Base-by-base conservation (phyloP, 768 basidiomycete genomes). In the Auriculariales sp. region DNA sequence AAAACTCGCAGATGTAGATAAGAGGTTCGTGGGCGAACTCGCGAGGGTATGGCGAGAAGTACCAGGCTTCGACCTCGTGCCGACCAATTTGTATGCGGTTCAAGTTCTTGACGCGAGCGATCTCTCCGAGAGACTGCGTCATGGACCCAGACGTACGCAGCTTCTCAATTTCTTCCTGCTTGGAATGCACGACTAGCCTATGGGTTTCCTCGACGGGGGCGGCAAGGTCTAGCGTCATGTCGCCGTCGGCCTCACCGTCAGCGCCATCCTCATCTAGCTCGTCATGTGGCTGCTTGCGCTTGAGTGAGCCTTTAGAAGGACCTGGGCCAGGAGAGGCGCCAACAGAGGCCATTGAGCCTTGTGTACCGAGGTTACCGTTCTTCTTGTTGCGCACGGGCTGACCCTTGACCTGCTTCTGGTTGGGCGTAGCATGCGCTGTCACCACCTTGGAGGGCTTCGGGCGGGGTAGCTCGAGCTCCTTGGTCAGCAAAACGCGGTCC, bases 1-100 rank as follows among this genome's bases (percentile, higher is more conserved):
- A 99, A 71, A 94, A 94, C 67, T 99, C 94, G 81, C 95, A 99
- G 62, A 99, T 81, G 73, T 93, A 98, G 39, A 99, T 75, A 54
- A 93, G 70, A 17, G 93, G 91, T 25, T 94, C 78, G 65, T 98
- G 88, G 39, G 95, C 91, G 69, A 89, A 98, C 68, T 98, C 95
- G 67, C 89, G 85, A 10, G 95, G 95, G 68, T 98, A 99, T 22
- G 95, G 95, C 59, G 88, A 92, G 73, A 98, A 98, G 67, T 99
- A 99, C 95, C 95, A 99, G n/a, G 95, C 84, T 58, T 99, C 95
- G 57, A 99, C 89, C 67, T 95, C 90, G 69, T 95, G 83, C 62
- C 78, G 80, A 51, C 95, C 95, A 53, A 99, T 98, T 64, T 94
- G 91, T 27, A 99, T 75, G 52, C 87, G 81, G 64, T 98, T 95